Percentiles rank a stretch among this genome's conserved stretches.
phyloP scores from a whole-genome alignment of 345 rosid species.

The Populus deltoides region DNA sequence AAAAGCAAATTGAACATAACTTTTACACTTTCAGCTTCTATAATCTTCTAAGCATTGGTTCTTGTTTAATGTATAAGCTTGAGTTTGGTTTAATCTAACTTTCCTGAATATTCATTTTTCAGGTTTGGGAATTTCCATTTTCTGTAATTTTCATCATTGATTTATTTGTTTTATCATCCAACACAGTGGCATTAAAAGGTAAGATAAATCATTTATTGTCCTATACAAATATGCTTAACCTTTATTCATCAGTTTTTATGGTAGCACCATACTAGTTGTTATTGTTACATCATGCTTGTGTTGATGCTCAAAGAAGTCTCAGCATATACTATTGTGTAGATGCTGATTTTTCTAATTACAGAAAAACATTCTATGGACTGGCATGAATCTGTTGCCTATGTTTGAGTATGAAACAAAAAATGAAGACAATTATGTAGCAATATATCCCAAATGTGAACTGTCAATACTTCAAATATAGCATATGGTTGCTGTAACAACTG shows the following conservation, averaged over 20 bases:
- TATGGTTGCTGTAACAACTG: no score
- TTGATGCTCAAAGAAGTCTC: not conserved
- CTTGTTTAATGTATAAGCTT: not conserved
- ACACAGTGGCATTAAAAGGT: conserved; percentile 73
- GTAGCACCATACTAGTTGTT: not conserved
- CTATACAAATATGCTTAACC: not conserved
- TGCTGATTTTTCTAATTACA: not conserved
- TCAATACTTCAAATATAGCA: no score
- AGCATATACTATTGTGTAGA: not conserved
- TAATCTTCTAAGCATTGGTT: not conserved
- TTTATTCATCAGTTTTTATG: not conserved
- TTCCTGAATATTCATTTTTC: conserved; percentile 18
- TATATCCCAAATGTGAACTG: not conserved
- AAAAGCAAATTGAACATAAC: not conserved
- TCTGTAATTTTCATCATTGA: conserved; percentile 68
- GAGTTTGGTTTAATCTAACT: conserved; percentile 8
- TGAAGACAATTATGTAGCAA: no score
- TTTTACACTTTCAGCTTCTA: not conserved
- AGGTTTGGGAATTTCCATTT: conserved; percentile 85
- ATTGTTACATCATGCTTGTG: not conserved
- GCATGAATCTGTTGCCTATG: not conserved
- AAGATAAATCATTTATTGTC: conserved; percentile 9
- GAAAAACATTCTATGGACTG: not conserved
- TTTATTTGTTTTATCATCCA: conserved; percentile 71
- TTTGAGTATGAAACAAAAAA: not conserved